These are phyloP conservation scores for Neurospora terricola DNA, from an alignment of 495 filamentous ascomycete genomes.

Conservation along the genomic window DNA sequence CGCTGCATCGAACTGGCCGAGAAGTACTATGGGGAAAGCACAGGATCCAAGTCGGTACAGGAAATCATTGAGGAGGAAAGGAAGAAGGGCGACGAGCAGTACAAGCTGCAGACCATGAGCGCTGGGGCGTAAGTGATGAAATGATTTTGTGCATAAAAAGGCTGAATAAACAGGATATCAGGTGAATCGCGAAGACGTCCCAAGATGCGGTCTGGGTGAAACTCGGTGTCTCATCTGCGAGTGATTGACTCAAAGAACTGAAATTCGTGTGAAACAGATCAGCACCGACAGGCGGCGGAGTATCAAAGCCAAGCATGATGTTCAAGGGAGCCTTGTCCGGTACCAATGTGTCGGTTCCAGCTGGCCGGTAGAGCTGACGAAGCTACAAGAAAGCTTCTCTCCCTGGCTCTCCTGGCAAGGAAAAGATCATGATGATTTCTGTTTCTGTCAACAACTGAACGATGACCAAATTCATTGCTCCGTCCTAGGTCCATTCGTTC, in stretches of 20 bases:
- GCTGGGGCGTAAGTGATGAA: constrained; percentile 10
- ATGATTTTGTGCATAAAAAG: neutral
- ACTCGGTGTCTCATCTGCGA: neutral
- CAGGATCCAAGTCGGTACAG: constrained; percentile 21
- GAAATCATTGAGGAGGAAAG: constrained; percentile 27
- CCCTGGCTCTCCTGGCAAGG: neutral
- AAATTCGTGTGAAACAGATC: neutral
- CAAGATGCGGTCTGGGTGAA: neutral
- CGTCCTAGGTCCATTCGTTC: neutral
- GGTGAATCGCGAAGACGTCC: neutral
- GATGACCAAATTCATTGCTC: neutral
- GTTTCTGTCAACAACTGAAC: neutral
- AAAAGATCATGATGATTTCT: neutral
- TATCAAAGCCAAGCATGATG: neutral
- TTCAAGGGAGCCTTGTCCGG: neutral
- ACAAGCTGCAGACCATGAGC: constrained; percentile 11
- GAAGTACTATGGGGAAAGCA: constrained; percentile 45
- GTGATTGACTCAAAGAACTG: neutral
- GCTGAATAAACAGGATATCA: neutral
- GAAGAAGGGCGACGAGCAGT: constrained; percentile 24
- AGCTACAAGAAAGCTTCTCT: neutral
- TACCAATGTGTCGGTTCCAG: neutral
- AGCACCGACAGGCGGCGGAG: neutral
- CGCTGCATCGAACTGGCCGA: constrained; percentile 79
- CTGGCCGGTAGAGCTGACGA: neutral